Evolutionary conservation across 371 early-diverging fungal species (phyloP).

Genomic region (Lichtheimia ramosa): DNA sequence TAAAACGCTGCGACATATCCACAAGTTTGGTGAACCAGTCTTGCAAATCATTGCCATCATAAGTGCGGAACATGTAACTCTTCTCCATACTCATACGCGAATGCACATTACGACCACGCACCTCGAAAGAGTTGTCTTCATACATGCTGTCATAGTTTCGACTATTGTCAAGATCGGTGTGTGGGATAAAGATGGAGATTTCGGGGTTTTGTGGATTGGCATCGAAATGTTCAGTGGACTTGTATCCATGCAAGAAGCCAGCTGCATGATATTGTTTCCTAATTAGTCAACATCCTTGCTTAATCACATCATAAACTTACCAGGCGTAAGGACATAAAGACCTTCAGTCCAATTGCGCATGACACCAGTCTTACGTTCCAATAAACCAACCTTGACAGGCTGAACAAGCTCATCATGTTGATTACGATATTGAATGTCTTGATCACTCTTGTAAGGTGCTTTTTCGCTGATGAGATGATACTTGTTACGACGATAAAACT

Average conservation of each 20-base stretch:
- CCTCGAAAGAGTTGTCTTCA: conserved; percentile 22
- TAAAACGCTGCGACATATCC: conserved; percentile 15
- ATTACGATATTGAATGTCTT: conserved; percentile 39
- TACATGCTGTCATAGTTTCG: conserved; percentile 13
- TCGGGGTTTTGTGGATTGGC: conserved; percentile 31
- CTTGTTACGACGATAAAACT: conserved; percentile 37
- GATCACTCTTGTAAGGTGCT: conserved; percentile 44
- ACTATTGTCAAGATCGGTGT: conserved; percentile 15
- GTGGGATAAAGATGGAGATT: conserved; percentile 35
- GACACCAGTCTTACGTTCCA: conserved; percentile 28
- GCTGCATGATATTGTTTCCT: conserved; percentile 16
- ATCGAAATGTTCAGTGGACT: conserved; percentile 33
- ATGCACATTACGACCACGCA: conserved; percentile 25
- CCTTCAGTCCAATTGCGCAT: conserved; percentile 35
- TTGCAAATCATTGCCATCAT: conserved; percentile 16
- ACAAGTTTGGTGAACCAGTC: conserved; percentile 20
- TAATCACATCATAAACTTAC: conserved; percentile 20
- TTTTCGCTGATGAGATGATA: conserved; percentile 32
- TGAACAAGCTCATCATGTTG: conserved; percentile 32
- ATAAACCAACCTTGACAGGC: conserved; percentile 40
- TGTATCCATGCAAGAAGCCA: conserved; percentile 51
- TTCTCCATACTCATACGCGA: conserved; percentile 20
- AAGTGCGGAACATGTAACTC: conserved; percentile 19
- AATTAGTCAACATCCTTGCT: not conserved
- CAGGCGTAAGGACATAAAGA: conserved; percentile 43